Evolutionary conservation across 2,329 filamentous ascomycete genomes (phyloP).

Genomic region (Aspergillus alliaceus): DNA sequence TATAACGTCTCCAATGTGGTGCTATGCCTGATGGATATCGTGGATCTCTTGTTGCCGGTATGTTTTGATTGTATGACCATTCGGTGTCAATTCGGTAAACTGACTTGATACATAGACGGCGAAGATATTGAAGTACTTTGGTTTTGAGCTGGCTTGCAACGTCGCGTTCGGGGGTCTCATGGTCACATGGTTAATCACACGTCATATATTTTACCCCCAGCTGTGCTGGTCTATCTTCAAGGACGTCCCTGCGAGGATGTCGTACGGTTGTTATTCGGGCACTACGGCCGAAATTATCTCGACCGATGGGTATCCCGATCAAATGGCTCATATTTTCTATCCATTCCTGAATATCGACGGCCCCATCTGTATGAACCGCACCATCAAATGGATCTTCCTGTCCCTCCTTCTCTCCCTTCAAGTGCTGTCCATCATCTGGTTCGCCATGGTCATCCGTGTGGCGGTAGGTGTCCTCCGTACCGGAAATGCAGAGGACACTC

Average conservation of each 20-base stretch:
- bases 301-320: slow-evolving; percentile 38
- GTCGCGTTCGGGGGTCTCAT: slow-evolving; percentile 83
- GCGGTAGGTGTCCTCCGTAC: slow-evolving; percentile 72
- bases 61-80: slow-evolving; percentile 37
- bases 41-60: slow-evolving; percentile 85
- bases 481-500: slow-evolving; percentile 79
- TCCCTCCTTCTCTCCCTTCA: slow-evolving; percentile 75
- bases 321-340: slow-evolving; percentile 65
- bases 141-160: slow-evolving; percentile 75
- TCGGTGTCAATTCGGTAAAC: neutral
- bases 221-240: slow-evolving; percentile 81
- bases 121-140: slow-evolving; percentile 90
- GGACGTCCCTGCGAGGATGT: slow-evolving; percentile 62
- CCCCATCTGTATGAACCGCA: slow-evolving; percentile 74
- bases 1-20: slow-evolving; percentile 87
- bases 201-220: slow-evolving; percentile 76
- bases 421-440: slow-evolving; percentile 80
- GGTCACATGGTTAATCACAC: slow-evolving; percentile 76
- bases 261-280: slow-evolving; percentile 70
- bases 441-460: slow-evolving; percentile 81
- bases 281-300: slow-evolving; percentile 33
- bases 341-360: slow-evolving; percentile 72
- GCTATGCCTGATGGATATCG: slow-evolving; percentile 88
- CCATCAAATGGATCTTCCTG: slow-evolving; percentile 75
- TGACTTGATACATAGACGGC: slow-evolving; percentile 59